Base-by-base conservation (phyloP, 148 eudicot species). In the Silene latifolia region DNA sequence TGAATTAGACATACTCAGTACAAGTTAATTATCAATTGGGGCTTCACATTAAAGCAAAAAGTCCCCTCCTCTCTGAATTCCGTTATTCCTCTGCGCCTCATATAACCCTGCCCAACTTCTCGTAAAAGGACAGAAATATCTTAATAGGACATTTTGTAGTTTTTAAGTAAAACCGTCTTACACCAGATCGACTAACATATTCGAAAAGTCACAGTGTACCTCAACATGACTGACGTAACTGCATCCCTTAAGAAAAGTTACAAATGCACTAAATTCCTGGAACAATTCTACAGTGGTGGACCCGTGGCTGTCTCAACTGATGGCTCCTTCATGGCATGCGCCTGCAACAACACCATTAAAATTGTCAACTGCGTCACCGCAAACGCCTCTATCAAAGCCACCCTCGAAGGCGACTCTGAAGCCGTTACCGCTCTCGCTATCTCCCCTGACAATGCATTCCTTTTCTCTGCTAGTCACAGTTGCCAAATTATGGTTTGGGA, bases 401-500 rank as follows among this genome's bases (percentile, higher is more conserved):
- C 96, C n/a, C 81, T 95, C 5, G 92, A 90, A 73, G 93, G 96
- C 3, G 97, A 95, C 66, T 89, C 97, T 0, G 92, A 90, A 77
- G 57, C 87, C 0, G 67, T 94, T 15, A 95, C 99, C 0, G 93
- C 97, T 65, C 87, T 95, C 27, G 76, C 84, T 74, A 83, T 95
- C 44, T 81, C 86, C 67, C 99, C 97, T 7, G 80, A 90, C 66
- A 81, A 85, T 56, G 81, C 79, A 0, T 78, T 92, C 68, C 86
- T 95, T 48, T 90, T 92, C 72, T 90, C 96, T 11, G 74, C 97
- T 0, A 83, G 88, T 53, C 99, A 92, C 71, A 85, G 89, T 71
- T 83, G 91, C 2, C 96, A 89, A 84, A 92, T 95, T 85, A 86
- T 92, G 78, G 96, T 92, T 73, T 94, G 98, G 97, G 98, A 94